Conservation (phyloP, 164 flowering plant species). For the Cinnamomum micranthum region DNA sequence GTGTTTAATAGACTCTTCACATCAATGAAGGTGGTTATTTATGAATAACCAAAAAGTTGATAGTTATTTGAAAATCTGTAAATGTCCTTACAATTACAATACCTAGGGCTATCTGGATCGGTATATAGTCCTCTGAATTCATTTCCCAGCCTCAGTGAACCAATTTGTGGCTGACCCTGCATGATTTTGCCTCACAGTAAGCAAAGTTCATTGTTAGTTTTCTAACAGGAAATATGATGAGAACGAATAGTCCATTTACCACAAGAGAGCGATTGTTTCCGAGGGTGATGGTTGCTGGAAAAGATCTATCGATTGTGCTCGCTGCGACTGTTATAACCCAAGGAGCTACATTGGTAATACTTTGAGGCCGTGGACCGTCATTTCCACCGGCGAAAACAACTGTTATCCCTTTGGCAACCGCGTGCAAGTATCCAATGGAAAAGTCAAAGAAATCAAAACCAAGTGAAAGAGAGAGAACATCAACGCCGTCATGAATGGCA, state of each 20-base stretch:
- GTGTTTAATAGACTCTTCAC: too few species aligned
- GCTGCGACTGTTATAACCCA: slow-evolving; percentile 30
- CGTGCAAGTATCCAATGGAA: slow-evolving; percentile 23
- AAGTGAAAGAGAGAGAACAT: slow-evolving; percentile 19
- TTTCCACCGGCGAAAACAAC: slow-evolving; percentile 24
- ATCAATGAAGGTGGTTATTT: too few species aligned
- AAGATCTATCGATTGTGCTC: slow-evolving; percentile 25
- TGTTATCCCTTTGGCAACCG: slow-evolving; percentile 24
- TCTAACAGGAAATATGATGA: too few species aligned
- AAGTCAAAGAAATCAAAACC: not conserved
- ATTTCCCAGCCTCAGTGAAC: not conserved
- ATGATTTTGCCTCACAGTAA: not conserved
- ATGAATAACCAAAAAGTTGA: too few species aligned
- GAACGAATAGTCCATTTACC: not conserved
- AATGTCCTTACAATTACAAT: not conserved
- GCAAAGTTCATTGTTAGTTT: not conserved
- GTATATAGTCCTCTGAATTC: not conserved
- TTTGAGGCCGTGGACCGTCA: slow-evolving; percentile 22
- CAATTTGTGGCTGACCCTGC: not conserved
- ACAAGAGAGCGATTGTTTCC: slow-evolving; percentile 14
- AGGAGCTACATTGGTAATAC: slow-evolving; percentile 20
- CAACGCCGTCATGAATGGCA: slow-evolving; percentile 30
- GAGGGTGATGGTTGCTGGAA: slow-evolving; percentile 19
- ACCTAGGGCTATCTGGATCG: not conserved
- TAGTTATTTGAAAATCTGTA: too few species aligned